A percentile compares a stretch with the other conserved stretches of the same genome.
Conservation (phyloP, 116 monocot genomes). For the Posidonia oceanica region DNA sequence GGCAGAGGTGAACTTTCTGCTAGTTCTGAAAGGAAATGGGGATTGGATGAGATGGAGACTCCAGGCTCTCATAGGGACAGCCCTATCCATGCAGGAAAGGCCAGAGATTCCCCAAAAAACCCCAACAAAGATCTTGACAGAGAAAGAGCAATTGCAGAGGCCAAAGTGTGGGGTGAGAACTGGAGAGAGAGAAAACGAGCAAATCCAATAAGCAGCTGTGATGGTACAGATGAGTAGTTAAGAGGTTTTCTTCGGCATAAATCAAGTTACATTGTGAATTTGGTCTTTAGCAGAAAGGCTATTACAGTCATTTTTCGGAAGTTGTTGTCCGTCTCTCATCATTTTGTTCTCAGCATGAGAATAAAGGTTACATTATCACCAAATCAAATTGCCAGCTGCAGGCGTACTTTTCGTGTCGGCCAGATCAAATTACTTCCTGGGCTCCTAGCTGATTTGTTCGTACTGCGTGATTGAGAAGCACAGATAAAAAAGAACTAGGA, state of each 20-base stretch:
- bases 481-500: background rate
- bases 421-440: background rate
- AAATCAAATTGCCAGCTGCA: background rate
- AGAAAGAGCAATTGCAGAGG: conserved; percentile 61
- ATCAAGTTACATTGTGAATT: background rate
- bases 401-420: background rate
- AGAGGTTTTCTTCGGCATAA: background rate
- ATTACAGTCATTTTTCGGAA: background rate
- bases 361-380: background rate
- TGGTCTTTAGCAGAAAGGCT: background rate
- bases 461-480: background rate
- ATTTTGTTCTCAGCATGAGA: conserved; percentile 5
- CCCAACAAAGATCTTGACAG: conserved; percentile 21
- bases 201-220: conserved; percentile 18
- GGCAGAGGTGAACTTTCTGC: conserved; percentile 21
- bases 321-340: background rate
- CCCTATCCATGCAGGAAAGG: conserved; percentile 33
- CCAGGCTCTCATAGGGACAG: conserved; percentile 47
- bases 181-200: conserved; percentile 55
- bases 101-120: conserved; percentile 22
- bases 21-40: conserved; percentile 48
- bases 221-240: conserved; percentile 26
- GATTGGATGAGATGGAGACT: conserved; percentile 33
- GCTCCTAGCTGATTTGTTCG: background rate
- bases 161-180: conserved; percentile 74